phyloP scores from a whole-genome alignment of 2,329 filamentous ascomycete genomes.

The Paramyrothecium roridum region DNA sequence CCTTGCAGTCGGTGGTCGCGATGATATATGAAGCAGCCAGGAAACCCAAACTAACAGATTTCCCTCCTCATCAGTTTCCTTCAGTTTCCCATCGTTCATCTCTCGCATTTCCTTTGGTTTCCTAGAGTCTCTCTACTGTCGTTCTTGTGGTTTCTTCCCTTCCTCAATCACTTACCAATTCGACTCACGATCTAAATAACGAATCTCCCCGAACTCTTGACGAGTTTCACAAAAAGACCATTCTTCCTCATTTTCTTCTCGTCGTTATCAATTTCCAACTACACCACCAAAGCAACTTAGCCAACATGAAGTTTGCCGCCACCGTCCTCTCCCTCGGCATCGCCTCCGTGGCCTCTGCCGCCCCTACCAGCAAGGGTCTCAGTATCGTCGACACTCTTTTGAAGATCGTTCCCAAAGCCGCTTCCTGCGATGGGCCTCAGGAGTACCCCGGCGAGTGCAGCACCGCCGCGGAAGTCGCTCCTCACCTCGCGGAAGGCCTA shows the following conservation, averaged over 20 bases:
- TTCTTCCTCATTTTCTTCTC: not conserved
- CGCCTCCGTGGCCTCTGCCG: constrained; percentile 6
- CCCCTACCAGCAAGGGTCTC: too few relatives aligned
- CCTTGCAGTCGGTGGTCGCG: not conserved
- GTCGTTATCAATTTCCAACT: not conserved
- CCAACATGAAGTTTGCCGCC: constrained; percentile 22
- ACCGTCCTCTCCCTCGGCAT: constrained; percentile 13
- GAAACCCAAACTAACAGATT: not conserved
- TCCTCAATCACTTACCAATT: too few relatives aligned
- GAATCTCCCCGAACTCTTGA: too few relatives aligned
- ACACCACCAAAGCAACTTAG: not conserved
- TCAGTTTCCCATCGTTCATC: not conserved
- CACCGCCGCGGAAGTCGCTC: constrained; percentile 60
- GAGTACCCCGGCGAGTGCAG: constrained; percentile 55
- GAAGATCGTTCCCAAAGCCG: constrained; percentile 55
- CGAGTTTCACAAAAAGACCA: too few relatives aligned
- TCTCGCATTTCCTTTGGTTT: not conserved
- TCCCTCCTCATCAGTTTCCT: not conserved
- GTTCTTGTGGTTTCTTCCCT: too few relatives aligned
- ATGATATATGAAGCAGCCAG: not conserved
- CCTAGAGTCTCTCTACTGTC: too few relatives aligned
- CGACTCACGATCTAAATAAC: too few relatives aligned
- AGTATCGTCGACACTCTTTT: constrained; percentile 36
- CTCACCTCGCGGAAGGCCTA: constrained; percentile 55
- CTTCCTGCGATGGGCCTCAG: constrained; percentile 44